Evolutionary conservation across 1,139 yeast genomes (phyloP).

Genomic region (Geotrichum citri-aurantii): DNA sequence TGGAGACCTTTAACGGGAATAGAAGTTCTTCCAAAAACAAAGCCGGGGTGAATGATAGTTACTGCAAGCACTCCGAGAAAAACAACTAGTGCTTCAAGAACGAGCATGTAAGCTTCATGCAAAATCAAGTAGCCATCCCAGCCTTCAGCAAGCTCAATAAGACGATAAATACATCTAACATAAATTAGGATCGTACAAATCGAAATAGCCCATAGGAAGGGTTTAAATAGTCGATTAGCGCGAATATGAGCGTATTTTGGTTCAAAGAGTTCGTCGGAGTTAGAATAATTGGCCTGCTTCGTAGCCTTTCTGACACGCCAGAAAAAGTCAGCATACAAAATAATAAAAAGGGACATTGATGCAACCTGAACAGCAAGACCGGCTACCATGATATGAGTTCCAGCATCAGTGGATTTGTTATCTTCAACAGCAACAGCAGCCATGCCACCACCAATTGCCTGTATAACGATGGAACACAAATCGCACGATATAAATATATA

Average conservation of each 20-base stretch:
- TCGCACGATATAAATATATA: slow-evolving; percentile 64
- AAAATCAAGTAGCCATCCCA: slow-evolving; percentile 62
- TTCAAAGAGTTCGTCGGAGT: slow-evolving; percentile 31
- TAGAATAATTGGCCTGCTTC: slow-evolving; percentile 3
- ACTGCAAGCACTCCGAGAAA: slow-evolving; percentile 42
- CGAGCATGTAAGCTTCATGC: slow-evolving; percentile 68
- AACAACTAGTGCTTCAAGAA: slow-evolving; percentile 73
- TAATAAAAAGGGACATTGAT: slow-evolving; percentile 60
- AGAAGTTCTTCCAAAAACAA: slow-evolving; percentile 20
- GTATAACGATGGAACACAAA: slow-evolving; percentile 61
- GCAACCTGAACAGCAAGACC: slow-evolving; percentile 77
- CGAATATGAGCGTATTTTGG: slow-evolving; percentile 44
- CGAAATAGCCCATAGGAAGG: slow-evolving; percentile 22
- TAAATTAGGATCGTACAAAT: slow-evolving; percentile 47
- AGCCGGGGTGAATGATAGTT: slow-evolving; percentile 59
- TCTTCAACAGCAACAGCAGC: slow-evolving; percentile 51
- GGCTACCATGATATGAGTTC: slow-evolving; percentile 73
- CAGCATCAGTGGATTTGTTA: slow-evolving; percentile 41
- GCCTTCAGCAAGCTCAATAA: slow-evolving; percentile 71
- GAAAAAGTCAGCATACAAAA: slow-evolving; percentile 52
- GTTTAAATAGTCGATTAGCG: slow-evolving; percentile 37
- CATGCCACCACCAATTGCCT: slow-evolving; percentile 80
- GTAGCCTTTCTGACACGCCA: slow-evolving; percentile 41
- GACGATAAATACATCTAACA: slow-evolving; percentile 72
- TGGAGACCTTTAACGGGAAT: slow-evolving; percentile 12